Evolutionary conservation across 176 grass and related monocot species (phyloP), one percentile per base, ranked within the genome.

Genomic region (Musa schizocarpa): DNA sequence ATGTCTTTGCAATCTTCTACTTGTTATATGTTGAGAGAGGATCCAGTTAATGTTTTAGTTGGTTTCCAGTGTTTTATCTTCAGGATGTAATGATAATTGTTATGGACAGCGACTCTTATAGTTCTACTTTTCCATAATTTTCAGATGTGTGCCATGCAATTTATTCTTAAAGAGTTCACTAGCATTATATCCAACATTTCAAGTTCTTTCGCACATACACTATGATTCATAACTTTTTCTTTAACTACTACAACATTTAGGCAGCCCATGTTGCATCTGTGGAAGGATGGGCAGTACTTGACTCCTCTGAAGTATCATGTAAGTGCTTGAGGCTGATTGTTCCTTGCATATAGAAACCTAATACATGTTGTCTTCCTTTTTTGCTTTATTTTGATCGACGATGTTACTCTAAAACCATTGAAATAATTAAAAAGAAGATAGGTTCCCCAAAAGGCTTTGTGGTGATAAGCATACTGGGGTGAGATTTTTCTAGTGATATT

Each of bases 241-340:
- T 66, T 51, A 14, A 50, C 51, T 63, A 22, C 67, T 50, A 53
- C 53, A 9, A 5, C 73, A 74, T 63, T 24, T 74, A 96, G 92
- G 82, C 17, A 54, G 84, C 82, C 82, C 89, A 89, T 77, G 58
- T 89, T 65, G 89, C 82, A 22, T 84, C 71, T 81, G 73, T 50
- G 74, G 81, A 89, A 87, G 89, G 87, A 78, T 82, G 82, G 85
- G 75, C 85, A 23, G 62, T 84, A 78, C 56, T 80, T 67, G 87
- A 96, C 65, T 74, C 85, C 65, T 51, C 76, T 8, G 83, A 84
- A 76, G 57, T 96, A 51, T 85, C 81, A 59, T 88, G 89, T 96
- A 78, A 78, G 89, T 27, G 62, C 24, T 76, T 65, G 71, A 69
- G 14, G 13, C 1, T 69, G 63, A 55, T 78, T 14, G 29, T 48